phyloP scores from a whole-genome alignment of 768 basidiomycete genomes.

The Mycena alexandri region DNA sequence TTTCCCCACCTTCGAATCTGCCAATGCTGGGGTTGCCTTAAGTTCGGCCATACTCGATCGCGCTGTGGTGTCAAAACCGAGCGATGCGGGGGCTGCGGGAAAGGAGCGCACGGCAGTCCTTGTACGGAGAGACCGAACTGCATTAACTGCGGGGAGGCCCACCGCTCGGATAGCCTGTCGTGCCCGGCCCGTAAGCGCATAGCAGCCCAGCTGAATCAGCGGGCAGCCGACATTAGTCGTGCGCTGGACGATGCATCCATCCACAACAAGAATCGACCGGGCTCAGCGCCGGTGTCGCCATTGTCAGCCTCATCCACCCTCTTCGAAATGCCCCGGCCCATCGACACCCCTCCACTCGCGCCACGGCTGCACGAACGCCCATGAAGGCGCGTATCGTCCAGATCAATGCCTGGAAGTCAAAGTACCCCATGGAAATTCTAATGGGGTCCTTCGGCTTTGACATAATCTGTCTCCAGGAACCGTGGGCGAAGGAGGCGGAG shows the following conservation, averaged over 20 bases:
- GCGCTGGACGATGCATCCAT: too few relatives aligned
- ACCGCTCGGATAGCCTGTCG: not conserved
- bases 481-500: conserved; percentile 1
- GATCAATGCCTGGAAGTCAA: conserved; percentile 11
- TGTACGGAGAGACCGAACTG: not conserved
- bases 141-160: conserved; percentile 1
- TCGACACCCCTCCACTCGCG: too few relatives aligned
- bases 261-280: too few relatives aligned
- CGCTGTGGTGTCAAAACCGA: not conserved
- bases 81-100: not conserved
- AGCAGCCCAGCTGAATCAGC: not conserved
- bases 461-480: conserved; percentile 15
- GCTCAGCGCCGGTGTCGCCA: too few relatives aligned
- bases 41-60: conserved; percentile 1
- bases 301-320: too few relatives aligned
- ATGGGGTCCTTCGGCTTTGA: conserved; percentile 8
- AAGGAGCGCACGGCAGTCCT: not conserved
- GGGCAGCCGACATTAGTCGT: too few relatives aligned
- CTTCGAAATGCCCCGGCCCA: too few relatives aligned
- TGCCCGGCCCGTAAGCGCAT: not conserved
- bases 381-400: not conserved
- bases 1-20: not conserved
- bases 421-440: conserved; percentile 15
- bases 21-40: conserved; percentile 5
- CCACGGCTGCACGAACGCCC: too few relatives aligned